Evolutionary conservation across 2,329 filamentous ascomycete species (phyloP).

Genomic region (Sclerotinia trifoliorum): DNA sequence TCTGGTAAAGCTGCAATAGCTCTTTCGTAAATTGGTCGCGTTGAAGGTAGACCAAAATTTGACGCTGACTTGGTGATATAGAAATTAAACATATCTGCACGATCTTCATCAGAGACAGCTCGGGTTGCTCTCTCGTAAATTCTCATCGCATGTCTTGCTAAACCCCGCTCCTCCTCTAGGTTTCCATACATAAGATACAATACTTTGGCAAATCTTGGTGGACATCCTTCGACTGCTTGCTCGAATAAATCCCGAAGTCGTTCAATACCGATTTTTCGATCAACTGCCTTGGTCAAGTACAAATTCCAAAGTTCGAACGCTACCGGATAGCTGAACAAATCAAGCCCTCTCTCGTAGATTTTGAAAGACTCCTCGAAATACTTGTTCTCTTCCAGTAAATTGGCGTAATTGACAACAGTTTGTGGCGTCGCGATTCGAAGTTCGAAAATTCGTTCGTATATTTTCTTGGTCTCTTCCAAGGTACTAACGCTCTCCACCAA

Average conservation of each 20-base stretch:
- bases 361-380: constrained; percentile 99
- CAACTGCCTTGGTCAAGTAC: constrained; percentile 94
- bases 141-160: constrained; percentile 95
- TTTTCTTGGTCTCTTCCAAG: constrained; percentile 85
- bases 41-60: constrained; percentile 95
- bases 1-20: constrained; percentile 94
- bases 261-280: constrained; percentile 94
- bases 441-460: constrained; percentile 98
- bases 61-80: constrained; percentile 99
- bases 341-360: constrained; percentile 90
- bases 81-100: constrained; percentile 97
- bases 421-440: constrained; percentile 96
- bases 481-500: constrained; percentile 92
- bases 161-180: constrained; percentile 89
- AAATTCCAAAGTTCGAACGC: constrained; percentile 99
- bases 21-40: constrained; percentile 91
- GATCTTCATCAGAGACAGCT: constrained; percentile 90
- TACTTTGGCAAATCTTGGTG: constrained; percentile 92
- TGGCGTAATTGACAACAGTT: constrained; percentile 98
- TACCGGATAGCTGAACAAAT: constrained; percentile 97
- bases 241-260: constrained; percentile 92
- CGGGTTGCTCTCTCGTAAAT: constrained; percentile 97
- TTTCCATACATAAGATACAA: constrained; percentile 98
- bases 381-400: constrained; percentile 86
- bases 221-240: constrained; percentile 91